These are phyloP conservation scores for Nitzschia sp. DNA, from an alignment of 108 stramenopile genomes.

Conservation along the genomic window DNA sequence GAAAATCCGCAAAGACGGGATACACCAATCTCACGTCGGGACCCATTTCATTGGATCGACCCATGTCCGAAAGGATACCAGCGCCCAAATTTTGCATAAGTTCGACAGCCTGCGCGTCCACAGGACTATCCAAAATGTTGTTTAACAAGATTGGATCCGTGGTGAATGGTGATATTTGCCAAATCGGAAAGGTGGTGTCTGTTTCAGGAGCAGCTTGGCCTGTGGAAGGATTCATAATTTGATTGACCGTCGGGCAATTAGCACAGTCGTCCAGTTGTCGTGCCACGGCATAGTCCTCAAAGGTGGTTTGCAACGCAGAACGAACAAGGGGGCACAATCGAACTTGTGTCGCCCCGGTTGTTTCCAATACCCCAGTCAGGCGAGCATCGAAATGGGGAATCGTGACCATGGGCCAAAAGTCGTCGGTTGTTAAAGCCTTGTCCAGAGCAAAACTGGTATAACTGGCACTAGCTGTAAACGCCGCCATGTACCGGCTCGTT, in stretches of 20 bases:
- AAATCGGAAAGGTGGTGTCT: constrained; percentile 18
- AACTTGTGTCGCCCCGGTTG: not conserved
- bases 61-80: constrained; percentile 8
- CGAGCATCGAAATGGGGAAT: constrained; percentile 20
- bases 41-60: not conserved
- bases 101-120: not conserved
- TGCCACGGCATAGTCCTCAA: constrained; percentile 7
- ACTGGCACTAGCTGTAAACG: constrained; percentile 12
- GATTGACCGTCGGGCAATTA: not conserved
- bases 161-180: constrained; percentile 12
- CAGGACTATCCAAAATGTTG: not conserved
- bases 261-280: constrained; percentile 10
- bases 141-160: not conserved
- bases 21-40: constrained; percentile 8
- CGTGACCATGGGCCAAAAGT: constrained; percentile 9
- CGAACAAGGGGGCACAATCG: constrained; percentile 2
- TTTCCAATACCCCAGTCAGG: not conserved
- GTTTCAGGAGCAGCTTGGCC: not conserved
- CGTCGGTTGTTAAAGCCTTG: not conserved
- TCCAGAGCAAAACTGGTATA: constrained; percentile 8
- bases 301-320: not conserved
- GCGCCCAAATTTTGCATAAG: constrained; percentile 19
- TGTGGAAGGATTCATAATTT: not conserved
- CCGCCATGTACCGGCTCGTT: not conserved
- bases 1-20: constrained; percentile 20